A percentile compares a stretch with the other conserved stretches of the same genome.
Conservation (phyloP, 2,329 filamentous ascomycete species). For the Trichoderma sp. region DNA sequence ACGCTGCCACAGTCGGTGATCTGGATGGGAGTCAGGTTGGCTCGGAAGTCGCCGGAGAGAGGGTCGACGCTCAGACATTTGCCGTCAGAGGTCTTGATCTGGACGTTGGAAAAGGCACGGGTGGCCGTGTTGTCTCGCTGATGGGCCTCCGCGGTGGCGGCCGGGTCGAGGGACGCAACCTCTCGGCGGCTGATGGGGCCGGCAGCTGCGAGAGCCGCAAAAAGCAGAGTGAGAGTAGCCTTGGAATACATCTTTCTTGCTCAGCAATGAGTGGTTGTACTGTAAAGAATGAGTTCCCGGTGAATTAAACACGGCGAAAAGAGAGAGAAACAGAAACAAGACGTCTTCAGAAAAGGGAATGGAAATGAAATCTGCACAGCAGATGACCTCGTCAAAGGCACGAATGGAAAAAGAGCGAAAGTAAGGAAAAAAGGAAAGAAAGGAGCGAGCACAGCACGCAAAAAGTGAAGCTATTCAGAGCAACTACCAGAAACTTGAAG, state of each 20-base stretch:
- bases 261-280: background rate
- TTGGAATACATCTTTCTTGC: conserved; percentile 18
- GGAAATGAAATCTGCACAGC: conserved; percentile 31
- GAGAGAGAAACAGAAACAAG: background rate
- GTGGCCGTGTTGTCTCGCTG: conserved; percentile 50
- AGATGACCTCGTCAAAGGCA: conserved; percentile 31
- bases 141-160: conserved; percentile 51
- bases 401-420: conserved; percentile 27
- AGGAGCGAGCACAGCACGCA: conserved; percentile 28
- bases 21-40: conserved; percentile 53
- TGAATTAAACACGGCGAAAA: background rate
- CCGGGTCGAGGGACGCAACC: conserved; percentile 49
- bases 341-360: conserved; percentile 23
- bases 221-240: conserved; percentile 12
- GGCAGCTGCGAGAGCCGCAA: conserved; percentile 27
- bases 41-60: conserved; percentile 53
- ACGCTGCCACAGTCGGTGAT: conserved; percentile 49
- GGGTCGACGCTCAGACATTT: conserved; percentile 52
- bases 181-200: conserved; percentile 12
- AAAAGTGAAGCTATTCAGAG: conserved; percentile 29
- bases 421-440: conserved; percentile 17
- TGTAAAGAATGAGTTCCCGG: background rate
- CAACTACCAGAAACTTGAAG: conserved; percentile 9
- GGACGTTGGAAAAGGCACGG: conserved; percentile 49
- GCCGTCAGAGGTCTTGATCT: conserved; percentile 51